Base-by-base conservation (phyloP, 495 filamentous ascomycete species). In the Saxophila tyrrhenica region DNA sequence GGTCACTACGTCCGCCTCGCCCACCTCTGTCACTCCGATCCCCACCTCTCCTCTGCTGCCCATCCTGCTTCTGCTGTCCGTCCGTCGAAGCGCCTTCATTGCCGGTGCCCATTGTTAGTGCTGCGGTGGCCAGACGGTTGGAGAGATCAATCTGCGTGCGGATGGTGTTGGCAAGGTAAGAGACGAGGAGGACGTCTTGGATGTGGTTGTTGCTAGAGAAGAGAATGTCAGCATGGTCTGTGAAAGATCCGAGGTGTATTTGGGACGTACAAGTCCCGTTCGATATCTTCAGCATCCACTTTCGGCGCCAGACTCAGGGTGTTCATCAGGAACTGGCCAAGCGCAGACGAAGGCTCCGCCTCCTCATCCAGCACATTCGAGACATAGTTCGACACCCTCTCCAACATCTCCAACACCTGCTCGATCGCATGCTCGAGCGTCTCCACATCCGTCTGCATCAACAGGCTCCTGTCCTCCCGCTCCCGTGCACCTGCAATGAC, bases 101-200 rank as follows among this genome's bases (percentile, higher is more conserved):
- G 21, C 54, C 65, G n/a, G 55, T 56, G 39, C 69, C 69, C 46
- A 69, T 76, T 16, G 82, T 84, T 23, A 95, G 76, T 42, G 83
- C 79, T 44, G 89, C 85, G 15, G 89, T 95, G 50, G 92, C 89
- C 56, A 97, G 73, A 25, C 90, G 81, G 74, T 95, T 94, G 47
- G 89, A 92, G 41, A 98, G 80, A 68, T 97, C 92, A 70, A 98
- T 98, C 76, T 98, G 92, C 62, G 91, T 96, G 69, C 92, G 88
- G 71, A 98, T 94, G 48, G 91, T 96, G 75, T 97, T 98, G 62
- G 92, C 89, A 44, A 98, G 78, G 75, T 98, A 98, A 46, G 87
- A 89, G 58, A 97, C 89, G 63, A 96, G 85, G 46, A 98, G 81
- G 54, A 98, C 89, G 66, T 98, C 92, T 74, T 98, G 92, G 70